Conservation (phyloP, 768 basidiomycete species). For the Clitopilus hobsonii region DNA sequence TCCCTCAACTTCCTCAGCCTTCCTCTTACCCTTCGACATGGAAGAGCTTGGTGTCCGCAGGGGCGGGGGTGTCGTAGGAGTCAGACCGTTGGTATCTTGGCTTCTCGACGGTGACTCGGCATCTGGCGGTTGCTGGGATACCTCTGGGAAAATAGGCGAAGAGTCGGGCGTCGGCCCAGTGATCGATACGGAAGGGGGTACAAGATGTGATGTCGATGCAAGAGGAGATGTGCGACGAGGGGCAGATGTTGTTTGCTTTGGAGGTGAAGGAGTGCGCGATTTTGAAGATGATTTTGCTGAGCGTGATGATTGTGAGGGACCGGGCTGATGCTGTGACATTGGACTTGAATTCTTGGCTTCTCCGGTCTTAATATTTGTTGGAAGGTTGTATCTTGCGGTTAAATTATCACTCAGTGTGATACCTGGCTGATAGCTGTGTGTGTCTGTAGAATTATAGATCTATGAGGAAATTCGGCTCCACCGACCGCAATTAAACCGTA, state of each 20-base stretch:
- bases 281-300: conserved; percentile 13
- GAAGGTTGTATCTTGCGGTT: conserved; percentile 7
- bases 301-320: neutral
- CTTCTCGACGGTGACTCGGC: conserved; percentile 24
- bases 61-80: conserved; percentile 24
- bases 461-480: conserved; percentile 7
- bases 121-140: conserved; percentile 23
- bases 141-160: conserved; percentile 29
- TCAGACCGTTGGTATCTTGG: conserved; percentile 10
- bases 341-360: conserved; percentile 10
- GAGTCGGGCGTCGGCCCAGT: conserved; percentile 36
- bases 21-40: conserved; percentile 57
- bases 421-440: conserved; percentile 28
- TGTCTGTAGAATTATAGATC: conserved; percentile 18
- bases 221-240: conserved; percentile 19
- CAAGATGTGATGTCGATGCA: conserved; percentile 25
- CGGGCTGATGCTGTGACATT: conserved; percentile 11
- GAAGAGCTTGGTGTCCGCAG: conserved; percentile 28
- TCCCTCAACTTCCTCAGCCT: conserved; percentile 67
- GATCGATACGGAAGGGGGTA: conserved; percentile 32
- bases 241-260: neutral
- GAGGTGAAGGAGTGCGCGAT: conserved; percentile 17
- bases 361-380: conserved; percentile 10
- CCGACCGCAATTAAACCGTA: conserved; percentile 3
- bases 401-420: conserved; percentile 19